These are phyloP conservation scores for Malus hybrid DNA, from an alignment of 331 rosid genomes.

Conservation along the genomic window DNA sequence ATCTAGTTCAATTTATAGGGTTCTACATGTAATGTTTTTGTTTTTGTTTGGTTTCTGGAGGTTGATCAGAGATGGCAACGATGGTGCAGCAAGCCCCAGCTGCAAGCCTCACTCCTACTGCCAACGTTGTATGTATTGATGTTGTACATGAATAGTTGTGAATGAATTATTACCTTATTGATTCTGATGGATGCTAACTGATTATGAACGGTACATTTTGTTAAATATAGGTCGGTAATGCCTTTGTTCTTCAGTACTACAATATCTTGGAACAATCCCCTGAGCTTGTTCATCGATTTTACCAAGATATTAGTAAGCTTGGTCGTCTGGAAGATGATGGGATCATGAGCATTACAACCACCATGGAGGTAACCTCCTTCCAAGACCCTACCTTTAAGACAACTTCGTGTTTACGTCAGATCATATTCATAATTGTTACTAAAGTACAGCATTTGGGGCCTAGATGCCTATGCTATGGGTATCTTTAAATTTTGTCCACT, in stretches of 20 bases:
- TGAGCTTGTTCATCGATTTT: slow-evolving; percentile 71
- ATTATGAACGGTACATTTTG: background rate
- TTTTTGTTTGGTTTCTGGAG: slow-evolving; percentile 11
- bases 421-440: background rate
- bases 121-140: slow-evolving; percentile 53
- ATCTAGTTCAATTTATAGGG: background rate
- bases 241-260: slow-evolving; percentile 80
- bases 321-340: slow-evolving; percentile 68
- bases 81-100: slow-evolving; percentile 43
- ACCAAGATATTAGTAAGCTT: slow-evolving; percentile 70
- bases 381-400: background rate
- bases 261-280: slow-evolving; percentile 80
- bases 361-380: slow-evolving; percentile 57
- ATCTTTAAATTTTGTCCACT: background rate
- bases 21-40: slow-evolving; percentile 6
- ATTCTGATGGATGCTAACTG: background rate
- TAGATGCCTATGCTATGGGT: background rate
- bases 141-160: background rate
- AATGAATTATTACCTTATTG: background rate
- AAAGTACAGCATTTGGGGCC: background rate
- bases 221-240: slow-evolving; percentile 63
- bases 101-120: slow-evolving; percentile 32
- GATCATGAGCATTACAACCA: slow-evolving; percentile 56
- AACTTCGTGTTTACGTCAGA: background rate
- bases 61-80: slow-evolving; percentile 46